Evolutionary conservation across 2,329 filamentous ascomycete species (phyloP).

Genomic region (Zalaria obscura): DNA sequence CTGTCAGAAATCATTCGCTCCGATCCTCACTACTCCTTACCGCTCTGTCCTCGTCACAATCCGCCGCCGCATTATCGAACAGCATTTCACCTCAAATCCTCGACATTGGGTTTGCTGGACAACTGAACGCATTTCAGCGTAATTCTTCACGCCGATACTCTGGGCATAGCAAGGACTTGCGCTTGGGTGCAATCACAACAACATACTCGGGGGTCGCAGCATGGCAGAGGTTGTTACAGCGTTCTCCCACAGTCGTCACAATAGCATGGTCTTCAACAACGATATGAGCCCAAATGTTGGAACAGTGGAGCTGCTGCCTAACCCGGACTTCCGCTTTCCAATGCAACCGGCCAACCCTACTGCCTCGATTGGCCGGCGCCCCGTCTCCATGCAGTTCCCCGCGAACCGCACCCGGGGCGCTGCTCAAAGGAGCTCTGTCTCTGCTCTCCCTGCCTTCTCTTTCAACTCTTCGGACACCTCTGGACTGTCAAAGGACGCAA

Average conservation of each 20-base stretch:
- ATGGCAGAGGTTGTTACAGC: not conserved
- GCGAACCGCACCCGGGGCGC: constrained; percentile 20
- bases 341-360: constrained; percentile 17
- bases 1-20: not conserved
- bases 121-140: not conserved
- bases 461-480: constrained; percentile 32
- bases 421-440: constrained; percentile 26
- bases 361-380: constrained; percentile 11
- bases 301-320: constrained; percentile 29
- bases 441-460: constrained; percentile 31
- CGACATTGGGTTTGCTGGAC: not conserved
- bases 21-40: not conserved
- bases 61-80: not conserved
- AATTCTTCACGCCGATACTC: not conserved
- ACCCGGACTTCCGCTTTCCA: constrained; percentile 35
- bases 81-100: not conserved
- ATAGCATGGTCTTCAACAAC: not conserved
- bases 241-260: not conserved
- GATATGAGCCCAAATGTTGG: constrained; percentile 3
- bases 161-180: not conserved
- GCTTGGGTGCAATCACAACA: not conserved
- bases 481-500: constrained; percentile 10
- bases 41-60: not conserved
- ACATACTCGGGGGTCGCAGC: not conserved
- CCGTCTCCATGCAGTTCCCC: constrained; percentile 20